Evolutionary conservation across 2,329 filamentous ascomycete species (phyloP).

Genomic region (Aspergillus novoparasiticus): DNA sequence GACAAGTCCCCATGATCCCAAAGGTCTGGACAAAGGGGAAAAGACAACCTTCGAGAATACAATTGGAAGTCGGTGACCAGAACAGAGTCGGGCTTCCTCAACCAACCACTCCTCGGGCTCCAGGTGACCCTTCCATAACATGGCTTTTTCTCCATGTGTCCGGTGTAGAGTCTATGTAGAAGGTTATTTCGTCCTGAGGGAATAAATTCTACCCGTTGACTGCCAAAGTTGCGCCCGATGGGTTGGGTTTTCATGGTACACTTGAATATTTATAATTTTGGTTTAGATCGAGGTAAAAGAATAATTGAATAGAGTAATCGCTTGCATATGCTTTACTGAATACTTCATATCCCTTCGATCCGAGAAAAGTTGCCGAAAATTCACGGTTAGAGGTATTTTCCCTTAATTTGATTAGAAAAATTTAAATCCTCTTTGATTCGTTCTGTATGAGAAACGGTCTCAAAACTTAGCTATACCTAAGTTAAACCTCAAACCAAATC

Average conservation of each 20-base stretch:
- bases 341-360: not conserved
- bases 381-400: not conserved
- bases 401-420: not conserved
- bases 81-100: not conserved
- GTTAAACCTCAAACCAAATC: not conserved
- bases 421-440: not conserved
- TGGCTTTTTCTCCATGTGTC: not conserved
- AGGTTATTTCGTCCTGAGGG: not conserved
- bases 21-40: not conserved
- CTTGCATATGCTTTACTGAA: not conserved
- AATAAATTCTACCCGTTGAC: not conserved
- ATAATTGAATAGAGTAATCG: not conserved
- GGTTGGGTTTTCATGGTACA: not conserved
- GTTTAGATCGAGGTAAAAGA: not conserved
- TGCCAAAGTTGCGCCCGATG: not conserved
- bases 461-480: not conserved
- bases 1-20: not conserved
- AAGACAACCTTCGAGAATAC: not conserved
- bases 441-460: not conserved
- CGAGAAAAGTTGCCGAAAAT: not conserved
- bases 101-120: not conserved
- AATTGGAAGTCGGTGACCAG: not conserved
- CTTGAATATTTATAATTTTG: not conserved
- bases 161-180: not conserved
- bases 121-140: not conserved